Evolutionary conservation across 2,329 filamentous ascomycete genomes (phyloP).

Genomic region (Botryosphaeria dothidea): DNA sequence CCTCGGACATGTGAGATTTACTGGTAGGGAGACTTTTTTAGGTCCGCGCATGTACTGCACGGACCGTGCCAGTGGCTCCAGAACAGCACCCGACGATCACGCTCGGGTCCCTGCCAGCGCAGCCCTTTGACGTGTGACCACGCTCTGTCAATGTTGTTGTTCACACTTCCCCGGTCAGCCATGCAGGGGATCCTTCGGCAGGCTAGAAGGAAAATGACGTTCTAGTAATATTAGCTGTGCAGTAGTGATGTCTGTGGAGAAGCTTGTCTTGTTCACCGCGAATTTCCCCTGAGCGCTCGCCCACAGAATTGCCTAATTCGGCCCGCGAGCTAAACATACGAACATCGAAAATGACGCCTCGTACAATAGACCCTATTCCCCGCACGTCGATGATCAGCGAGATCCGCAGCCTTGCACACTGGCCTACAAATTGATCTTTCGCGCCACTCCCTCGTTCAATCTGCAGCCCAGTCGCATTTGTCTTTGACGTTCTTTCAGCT

Average conservation of each 20-base stretch:
- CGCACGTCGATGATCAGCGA: background rate
- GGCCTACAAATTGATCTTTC: conserved; percentile 2
- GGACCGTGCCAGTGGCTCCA: background rate
- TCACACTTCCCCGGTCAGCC: no score
- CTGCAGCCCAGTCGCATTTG: background rate
- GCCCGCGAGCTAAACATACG: background rate
- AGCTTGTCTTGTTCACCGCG: background rate
- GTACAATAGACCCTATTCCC: conserved; percentile 1
- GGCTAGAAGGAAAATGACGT: no score
- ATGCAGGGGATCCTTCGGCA: no score
- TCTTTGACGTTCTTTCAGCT: background rate
- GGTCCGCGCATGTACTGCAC: background rate
- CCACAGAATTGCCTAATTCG: background rate
- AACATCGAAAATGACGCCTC: background rate
- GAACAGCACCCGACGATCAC: background rate
- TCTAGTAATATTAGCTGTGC: no score
- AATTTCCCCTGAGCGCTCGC: conserved; percentile 4
- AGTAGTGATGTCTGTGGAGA: no score
- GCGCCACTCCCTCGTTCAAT: background rate
- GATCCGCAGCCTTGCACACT: background rate
- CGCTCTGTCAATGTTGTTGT: no score
- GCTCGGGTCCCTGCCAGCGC: background rate
- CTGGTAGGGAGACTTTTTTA: background rate
- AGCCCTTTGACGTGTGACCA: no score
- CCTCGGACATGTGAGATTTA: background rate